phyloP scores from a whole-genome alignment of 441 rosid genomes.

The Gossypium laxum region DNA sequence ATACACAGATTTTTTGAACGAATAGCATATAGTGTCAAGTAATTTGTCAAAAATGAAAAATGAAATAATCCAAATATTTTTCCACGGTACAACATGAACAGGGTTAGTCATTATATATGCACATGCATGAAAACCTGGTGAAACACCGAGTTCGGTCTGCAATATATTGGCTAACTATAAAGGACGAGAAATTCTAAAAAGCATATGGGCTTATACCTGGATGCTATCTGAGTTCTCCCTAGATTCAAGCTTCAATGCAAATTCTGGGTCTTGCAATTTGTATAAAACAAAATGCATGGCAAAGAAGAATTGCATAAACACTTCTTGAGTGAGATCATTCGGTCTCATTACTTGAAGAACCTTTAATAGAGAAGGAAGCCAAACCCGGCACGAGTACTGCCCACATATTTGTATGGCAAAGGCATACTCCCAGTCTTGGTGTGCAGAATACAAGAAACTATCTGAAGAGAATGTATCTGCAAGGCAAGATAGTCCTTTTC shows the following conservation, averaged over 20 bases:
- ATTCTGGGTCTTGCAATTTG: slow-evolving; percentile 76
- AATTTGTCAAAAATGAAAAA: background rate
- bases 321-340: slow-evolving; percentile 31
- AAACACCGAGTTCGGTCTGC: background rate
- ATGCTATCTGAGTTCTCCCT: slow-evolving; percentile 48
- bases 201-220: slow-evolving; percentile 44
- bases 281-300: slow-evolving; percentile 51
- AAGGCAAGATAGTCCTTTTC: slow-evolving; percentile 40
- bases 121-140: background rate
- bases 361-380: slow-evolving; percentile 77
- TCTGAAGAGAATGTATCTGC: slow-evolving; percentile 25
- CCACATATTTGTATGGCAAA: slow-evolving; percentile 69
- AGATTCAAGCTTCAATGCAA: slow-evolving; percentile 51
- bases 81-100: background rate
- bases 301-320: slow-evolving; percentile 39
- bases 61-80: background rate
- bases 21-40: background rate
- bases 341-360: slow-evolving; percentile 43
- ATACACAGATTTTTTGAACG: background rate
- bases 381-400: slow-evolving; percentile 64
- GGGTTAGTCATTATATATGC: background rate
- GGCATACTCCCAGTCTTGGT: slow-evolving; percentile 75
- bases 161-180: background rate
- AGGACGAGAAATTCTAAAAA: slow-evolving; percentile 9
- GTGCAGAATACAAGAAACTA: slow-evolving; percentile 27